Evolutionary conservation across 1,284 basidiomycete genomes (phyloP), one percentile per base, ranked within the genome.

Genomic region (Cutaneotrichosporon dermatis): DNA sequence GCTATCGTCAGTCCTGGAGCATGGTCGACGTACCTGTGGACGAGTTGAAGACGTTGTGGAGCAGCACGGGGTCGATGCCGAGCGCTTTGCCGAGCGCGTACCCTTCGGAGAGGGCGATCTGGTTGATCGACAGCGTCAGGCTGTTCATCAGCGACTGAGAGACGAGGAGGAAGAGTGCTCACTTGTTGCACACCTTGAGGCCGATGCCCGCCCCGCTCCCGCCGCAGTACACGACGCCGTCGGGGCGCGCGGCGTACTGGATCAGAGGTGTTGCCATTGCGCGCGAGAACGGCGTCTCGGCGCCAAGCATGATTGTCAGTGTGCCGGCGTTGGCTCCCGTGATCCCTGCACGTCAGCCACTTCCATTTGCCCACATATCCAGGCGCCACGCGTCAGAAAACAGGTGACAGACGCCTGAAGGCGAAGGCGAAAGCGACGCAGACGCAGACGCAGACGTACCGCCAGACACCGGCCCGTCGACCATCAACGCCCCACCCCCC

Each of bases 111-210:
- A 77, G 61, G 11, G 64, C 76, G 51, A 77, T 73, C 61, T 77
- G 76, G 55, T 77, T 77, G 46, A 74, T 69, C 13, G 73, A 69
- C 7, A 76, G 61, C 10, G 76, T 69, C 39, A 76, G 58, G 60
- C 76, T 77, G 58, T 2, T 25, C 25, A 25, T 25, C 25, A n/a
- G 2, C 0, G 41, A 15, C 41, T 45, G 13, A 49, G 55, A 4
- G 53, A 25, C 37, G 6, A 8, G 13, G 66, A n/a, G n/a, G n/a
- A n/a, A n/a, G n/a, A n/a, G n/a, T n/a, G n/a, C 73, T 54, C 41
- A 76, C 75, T 75, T 76, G 64, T 75, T 77, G 65, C 69, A 69
- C 1, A 77, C 69, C 58, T 77, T 76, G 43, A 73, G 70, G 3
- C 69, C 72, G 10, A 75, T 66, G 6, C 75, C 73, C 5, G 70